Percentiles rank a stretch among this genome's conserved stretches.
Conservation (phyloP, 2,329 filamentous ascomycete genomes). For the Mycosphaerella sp. region DNA sequence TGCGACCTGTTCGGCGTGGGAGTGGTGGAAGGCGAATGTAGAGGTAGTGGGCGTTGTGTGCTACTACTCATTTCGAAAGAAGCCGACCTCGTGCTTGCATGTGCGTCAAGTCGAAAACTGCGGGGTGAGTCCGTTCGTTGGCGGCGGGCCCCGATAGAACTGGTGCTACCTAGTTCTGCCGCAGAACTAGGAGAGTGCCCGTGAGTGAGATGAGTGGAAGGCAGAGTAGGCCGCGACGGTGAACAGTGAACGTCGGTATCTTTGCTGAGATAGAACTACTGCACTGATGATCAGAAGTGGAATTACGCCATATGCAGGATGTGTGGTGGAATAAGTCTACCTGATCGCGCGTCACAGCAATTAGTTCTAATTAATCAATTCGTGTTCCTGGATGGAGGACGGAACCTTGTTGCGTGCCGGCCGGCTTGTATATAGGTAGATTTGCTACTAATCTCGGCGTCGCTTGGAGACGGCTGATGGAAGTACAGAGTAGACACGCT, state of each 20-base stretch:
- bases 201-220: no score
- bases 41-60: conserved; percentile 10
- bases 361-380: conserved; percentile 3
- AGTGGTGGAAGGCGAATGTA: conserved; percentile 2
- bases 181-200: no score
- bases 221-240: no score
- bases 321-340: neutral
- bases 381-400: neutral
- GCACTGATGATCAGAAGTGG: conserved; percentile 5
- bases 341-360: no score
- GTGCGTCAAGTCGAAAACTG: neutral
- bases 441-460: conserved; percentile 13
- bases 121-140: neutral
- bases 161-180: no score
- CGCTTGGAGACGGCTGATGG: conserved; percentile 3
- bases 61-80: conserved; percentile 15
- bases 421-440: conserved; percentile 7
- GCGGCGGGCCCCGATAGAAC: no score
- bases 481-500: neutral
- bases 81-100: conserved; percentile 13
- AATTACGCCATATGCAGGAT: conserved; percentile 1
- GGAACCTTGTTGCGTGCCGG: conserved; percentile 5
- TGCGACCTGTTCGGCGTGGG: conserved; percentile 8
- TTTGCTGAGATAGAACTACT: neutral
- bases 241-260: neutral